A percentile compares a stretch with the other conserved stretches of the same genome.
Evolutionary conservation across 2,329 filamentous ascomycete species (phyloP).

Genomic region (Akanthomyces muscarius): DNA sequence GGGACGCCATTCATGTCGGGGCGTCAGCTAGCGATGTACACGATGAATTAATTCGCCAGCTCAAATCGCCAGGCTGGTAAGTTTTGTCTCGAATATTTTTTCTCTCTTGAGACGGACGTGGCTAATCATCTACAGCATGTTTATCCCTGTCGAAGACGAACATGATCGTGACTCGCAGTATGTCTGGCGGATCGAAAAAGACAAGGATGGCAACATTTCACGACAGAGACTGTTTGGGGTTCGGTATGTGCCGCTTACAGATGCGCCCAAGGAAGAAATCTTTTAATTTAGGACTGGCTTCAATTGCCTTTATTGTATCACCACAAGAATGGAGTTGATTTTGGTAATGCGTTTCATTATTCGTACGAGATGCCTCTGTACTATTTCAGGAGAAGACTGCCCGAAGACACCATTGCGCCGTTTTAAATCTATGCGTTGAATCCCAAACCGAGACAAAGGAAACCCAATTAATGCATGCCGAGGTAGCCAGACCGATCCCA

Average conservation of each 20-base stretch:
- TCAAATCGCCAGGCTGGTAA: conserved; percentile 69
- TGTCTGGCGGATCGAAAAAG: conserved; percentile 73
- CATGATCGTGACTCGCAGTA: conserved; percentile 49
- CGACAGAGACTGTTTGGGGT: conserved; percentile 65
- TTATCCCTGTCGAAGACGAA: conserved; percentile 68
- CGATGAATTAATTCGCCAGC: conserved; percentile 66
- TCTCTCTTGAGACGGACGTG: conserved; percentile 19
- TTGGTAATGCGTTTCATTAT: background rate
- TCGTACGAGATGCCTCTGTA: background rate
- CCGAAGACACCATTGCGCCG: conserved; percentile 1
- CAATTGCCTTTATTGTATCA: background rate
- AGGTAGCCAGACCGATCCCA: background rate
- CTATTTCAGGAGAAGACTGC: background rate
- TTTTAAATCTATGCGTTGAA: background rate
- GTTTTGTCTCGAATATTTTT: conserved; percentile 22
- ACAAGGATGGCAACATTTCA: conserved; percentile 56
- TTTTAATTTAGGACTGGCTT: background rate
- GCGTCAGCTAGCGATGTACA: conserved; percentile 77
- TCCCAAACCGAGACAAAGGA: background rate
- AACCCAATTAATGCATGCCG: background rate
- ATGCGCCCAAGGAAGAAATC: conserved; percentile 47
- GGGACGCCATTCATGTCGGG: conserved; percentile 94
- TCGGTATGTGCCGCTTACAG: conserved; percentile 72
- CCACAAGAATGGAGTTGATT: background rate
- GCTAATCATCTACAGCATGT: conserved; percentile 48